Evolutionary conservation across 306 rosid genomes (phyloP).

Genomic region (Cicer pinnatifidum): DNA sequence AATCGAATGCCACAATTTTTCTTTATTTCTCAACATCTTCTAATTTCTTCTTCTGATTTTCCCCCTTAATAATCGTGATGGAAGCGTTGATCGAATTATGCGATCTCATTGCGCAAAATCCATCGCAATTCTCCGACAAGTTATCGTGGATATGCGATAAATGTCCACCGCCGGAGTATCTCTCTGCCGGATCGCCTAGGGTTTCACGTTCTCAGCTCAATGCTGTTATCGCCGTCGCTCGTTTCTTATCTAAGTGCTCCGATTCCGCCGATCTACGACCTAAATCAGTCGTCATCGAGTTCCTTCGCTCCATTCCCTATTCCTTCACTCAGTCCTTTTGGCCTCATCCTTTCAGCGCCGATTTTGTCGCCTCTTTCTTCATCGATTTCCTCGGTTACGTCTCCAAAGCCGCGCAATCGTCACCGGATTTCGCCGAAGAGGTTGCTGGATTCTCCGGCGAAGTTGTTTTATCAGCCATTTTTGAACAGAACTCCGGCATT

Average conservation of each 20-base stretch:
- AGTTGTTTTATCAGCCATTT: slow-evolving; percentile 60
- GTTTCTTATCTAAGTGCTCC: slow-evolving; percentile 76
- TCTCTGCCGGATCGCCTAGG: slow-evolving; percentile 74
- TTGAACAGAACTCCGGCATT: slow-evolving; percentile 58
- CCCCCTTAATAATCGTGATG: slow-evolving; percentile 52
- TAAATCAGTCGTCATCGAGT: slow-evolving; percentile 67
- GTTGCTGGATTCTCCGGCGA: slow-evolving; percentile 64
- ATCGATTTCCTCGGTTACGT: slow-evolving; percentile 63
- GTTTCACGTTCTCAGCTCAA: slow-evolving; percentile 90
- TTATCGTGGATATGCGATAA: slow-evolving; percentile 83
- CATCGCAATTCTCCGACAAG: slow-evolving; percentile 73
- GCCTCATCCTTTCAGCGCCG: slow-evolving; percentile 74
- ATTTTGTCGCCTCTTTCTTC: slow-evolving; percentile 67
- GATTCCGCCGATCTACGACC: slow-evolving; percentile 76
- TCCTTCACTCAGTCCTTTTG: slow-evolving; percentile 75
- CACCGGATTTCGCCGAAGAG: slow-evolving; percentile 71
- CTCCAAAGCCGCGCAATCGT: slow-evolving; percentile 64
- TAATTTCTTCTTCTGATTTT: not conserved
- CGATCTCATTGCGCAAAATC: slow-evolving; percentile 86
- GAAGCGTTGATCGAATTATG: slow-evolving; percentile 92
- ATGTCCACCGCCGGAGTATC: slow-evolving; percentile 76
- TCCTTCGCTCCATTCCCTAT: slow-evolving; percentile 70
- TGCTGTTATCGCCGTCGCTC: slow-evolving; percentile 85
- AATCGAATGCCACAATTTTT: slow-evolving; percentile 30
- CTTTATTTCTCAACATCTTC: not conserved